These are phyloP conservation scores for Gossypium aridum DNA, from an alignment of 441 rosid genomes.

Conservation along the genomic window DNA sequence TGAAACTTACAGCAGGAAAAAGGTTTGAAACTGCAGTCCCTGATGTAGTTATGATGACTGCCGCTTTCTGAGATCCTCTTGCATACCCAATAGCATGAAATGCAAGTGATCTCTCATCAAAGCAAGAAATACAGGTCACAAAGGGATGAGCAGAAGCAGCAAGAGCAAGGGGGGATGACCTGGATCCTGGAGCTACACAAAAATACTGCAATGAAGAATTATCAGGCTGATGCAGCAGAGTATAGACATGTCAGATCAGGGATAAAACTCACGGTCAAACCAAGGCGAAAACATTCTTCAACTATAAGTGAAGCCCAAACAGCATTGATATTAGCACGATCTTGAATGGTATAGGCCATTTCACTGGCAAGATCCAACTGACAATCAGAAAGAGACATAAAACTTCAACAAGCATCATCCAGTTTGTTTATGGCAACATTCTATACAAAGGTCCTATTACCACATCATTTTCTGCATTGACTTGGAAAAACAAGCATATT, in stretches of 20 bases:
- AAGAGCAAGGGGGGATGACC: conserved; percentile 92
- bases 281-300: conserved; percentile 94
- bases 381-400: conserved; percentile 25
- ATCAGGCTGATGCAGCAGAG: conserved; percentile 28
- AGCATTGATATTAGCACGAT: conserved; percentile 62
- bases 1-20: conserved; percentile 88
- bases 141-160: conserved; percentile 88
- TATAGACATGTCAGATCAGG: conserved; percentile 9
- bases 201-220: conserved; percentile 60
- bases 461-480: neutral
- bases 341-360: conserved; percentile 35
- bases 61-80: conserved; percentile 79
- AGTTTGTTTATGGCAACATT: conserved; percentile 11
- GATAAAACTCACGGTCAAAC: conserved; percentile 65
- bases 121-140: conserved; percentile 73
- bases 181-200: conserved; percentile 97
- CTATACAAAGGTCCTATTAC: neutral
- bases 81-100: conserved; percentile 95
- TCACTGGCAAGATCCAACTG: conserved; percentile 56
- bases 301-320: conserved; percentile 87
- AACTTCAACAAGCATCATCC: conserved; percentile 20
- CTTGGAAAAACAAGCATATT: conserved; percentile 6
- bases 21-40: conserved; percentile 99
- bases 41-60: conserved; percentile 85
- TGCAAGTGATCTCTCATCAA: conserved; percentile 93